Base-by-base conservation (phyloP, 2,329 filamentous ascomycete genomes). In the Penicillium sp. region DNA sequence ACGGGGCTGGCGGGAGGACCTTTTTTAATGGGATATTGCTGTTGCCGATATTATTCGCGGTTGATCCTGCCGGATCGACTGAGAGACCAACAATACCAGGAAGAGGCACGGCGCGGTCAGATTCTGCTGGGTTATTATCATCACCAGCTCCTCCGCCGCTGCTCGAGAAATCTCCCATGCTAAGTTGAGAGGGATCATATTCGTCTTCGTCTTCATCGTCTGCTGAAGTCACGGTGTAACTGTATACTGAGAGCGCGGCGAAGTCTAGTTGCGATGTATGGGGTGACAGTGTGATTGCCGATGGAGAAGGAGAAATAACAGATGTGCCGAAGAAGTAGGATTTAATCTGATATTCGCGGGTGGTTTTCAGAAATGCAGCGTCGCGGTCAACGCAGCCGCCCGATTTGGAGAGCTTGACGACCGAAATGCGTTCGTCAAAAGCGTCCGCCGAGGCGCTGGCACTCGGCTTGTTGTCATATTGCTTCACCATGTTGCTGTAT, bases 271-370 rank as follows among this genome's bases (percentile, higher is more conserved):
- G 88, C 66, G 96, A 91, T 6, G 91, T 95, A 65, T 92, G 89
- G 0, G 94, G 94, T 42, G 90, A 94, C 2, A 99, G 79, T 0
- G 90, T 89, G 54, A 89, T 84, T 58, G 85, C 87, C 1, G 83
- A 75, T 6, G 71, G 68, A 4, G 71, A 69, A 0, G 72, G 70
- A 9, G 71, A 65, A 21, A 67, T 70, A 33, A 70, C 57, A 1
- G 71, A 71, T 37, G 72, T 88, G 9, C 94, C 94, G 70, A 97
- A 99, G 77, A 99, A 99, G 74, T 99, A 99, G 64, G 92, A 88
- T 62, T 89, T 88, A 48, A 97, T 92, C 47, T 89, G 84, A 0
- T 88, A 84, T 66, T 95, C 90, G 40, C 89, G 84, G 5, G 85
- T 76, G 14, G 86, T 81, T 65, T 90, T 89, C 80, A 92, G 85